Conservation (phyloP, 306 rosid species). For the Lotus japonicus region DNA sequence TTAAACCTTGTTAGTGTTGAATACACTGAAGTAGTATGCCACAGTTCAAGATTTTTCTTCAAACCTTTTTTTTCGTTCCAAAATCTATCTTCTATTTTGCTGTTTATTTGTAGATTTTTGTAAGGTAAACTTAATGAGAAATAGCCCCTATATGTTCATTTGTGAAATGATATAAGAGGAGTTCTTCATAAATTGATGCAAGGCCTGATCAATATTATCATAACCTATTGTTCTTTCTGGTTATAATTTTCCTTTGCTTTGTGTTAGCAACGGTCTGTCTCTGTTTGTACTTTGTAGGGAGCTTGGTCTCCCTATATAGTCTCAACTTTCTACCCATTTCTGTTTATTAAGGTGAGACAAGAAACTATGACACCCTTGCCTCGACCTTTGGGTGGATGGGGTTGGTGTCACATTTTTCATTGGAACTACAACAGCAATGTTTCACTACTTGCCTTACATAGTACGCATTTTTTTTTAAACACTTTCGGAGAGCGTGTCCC, state of each 20-base stretch:
- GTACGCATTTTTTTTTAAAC: background rate
- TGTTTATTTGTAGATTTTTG: constrained; percentile 7
- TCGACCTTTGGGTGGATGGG: background rate
- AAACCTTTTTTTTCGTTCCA: background rate
- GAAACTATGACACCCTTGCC: background rate
- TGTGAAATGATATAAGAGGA: background rate
- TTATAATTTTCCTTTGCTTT: too few relatives aligned
- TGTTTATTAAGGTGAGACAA: background rate
- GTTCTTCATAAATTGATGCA: background rate
- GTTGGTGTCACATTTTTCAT: background rate
- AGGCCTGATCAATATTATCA: background rate
- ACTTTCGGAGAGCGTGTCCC: background rate
- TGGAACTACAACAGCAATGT: background rate
- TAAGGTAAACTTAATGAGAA: background rate
- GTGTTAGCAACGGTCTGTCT: too few relatives aligned
- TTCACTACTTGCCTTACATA: background rate
- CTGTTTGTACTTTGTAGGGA: too few relatives aligned
- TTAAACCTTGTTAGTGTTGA: background rate
- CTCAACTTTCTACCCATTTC: too few relatives aligned
- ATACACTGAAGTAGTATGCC: background rate
- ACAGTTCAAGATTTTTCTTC: background rate
- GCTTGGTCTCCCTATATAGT: too few relatives aligned
- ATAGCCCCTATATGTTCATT: background rate
- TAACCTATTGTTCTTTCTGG: background rate
- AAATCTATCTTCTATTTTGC: background rate